Conservation (phyloP, 352 stramenopile genomes). For the Globisporangium cystogenes region DNA sequence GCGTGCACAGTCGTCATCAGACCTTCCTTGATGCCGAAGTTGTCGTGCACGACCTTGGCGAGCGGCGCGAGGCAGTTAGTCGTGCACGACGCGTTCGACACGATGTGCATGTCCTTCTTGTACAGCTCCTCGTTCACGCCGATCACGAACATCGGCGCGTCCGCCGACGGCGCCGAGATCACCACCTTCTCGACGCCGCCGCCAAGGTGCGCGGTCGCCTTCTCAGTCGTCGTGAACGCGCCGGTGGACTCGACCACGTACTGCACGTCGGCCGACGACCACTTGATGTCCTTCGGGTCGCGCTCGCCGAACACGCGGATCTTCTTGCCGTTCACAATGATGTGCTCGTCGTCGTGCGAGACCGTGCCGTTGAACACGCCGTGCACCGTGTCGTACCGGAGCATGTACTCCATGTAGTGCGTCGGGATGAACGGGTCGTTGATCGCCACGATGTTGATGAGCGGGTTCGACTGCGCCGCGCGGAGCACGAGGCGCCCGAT, state of each 20-base stretch:
- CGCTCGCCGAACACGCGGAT: constrained; percentile 94
- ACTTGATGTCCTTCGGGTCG: constrained; percentile 93
- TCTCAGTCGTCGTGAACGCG: constrained; percentile 85
- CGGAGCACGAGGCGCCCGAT: constrained; percentile 97
- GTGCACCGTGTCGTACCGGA: constrained; percentile 92
- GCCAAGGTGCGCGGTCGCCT: constrained; percentile 89
- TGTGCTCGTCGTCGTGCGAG: constrained; percentile 78
- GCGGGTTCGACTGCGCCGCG: constrained; percentile 81
- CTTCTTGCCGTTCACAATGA: constrained; percentile 91
- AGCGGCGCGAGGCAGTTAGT: constrained; percentile 98
- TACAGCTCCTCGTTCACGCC: constrained; percentile 97
- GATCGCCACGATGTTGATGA: constrained; percentile 91
- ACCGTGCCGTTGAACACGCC: constrained; percentile 85
- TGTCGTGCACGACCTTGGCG: constrained; percentile 98
- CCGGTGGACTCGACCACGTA: constrained; percentile 93
- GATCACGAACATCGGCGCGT: constrained; percentile 98
- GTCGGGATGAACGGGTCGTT: constrained; percentile 95
- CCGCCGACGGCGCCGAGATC: constrained; percentile 96
- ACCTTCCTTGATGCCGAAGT: constrained; percentile 97
- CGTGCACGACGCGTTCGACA: constrained; percentile 98
- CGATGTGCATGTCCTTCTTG: constrained; percentile 92
- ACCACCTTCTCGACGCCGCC: constrained; percentile 96
- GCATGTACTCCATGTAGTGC: constrained; percentile 97
- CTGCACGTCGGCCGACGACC: constrained; percentile 86
- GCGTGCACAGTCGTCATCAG: constrained; percentile 99